Conservation (phyloP, 2,329 filamentous ascomycete genomes). For the Emergomyces orientalis region DNA sequence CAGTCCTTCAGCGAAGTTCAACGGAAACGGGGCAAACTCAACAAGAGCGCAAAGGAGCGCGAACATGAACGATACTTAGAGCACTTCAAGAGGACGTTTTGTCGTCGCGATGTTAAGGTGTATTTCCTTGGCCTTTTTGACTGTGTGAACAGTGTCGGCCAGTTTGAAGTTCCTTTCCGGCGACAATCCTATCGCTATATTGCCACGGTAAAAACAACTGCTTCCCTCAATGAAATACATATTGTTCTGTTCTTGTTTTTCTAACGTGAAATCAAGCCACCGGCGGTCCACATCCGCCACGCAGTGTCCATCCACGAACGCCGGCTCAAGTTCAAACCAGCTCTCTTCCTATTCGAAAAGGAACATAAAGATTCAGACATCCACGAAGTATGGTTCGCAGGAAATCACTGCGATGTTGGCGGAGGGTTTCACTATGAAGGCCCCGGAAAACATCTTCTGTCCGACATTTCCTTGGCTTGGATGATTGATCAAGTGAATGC, state of each 20-base stretch:
- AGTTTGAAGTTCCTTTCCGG: slow-evolving; percentile 29
- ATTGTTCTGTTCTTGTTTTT: background rate
- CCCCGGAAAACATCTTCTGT: slow-evolving; percentile 29
- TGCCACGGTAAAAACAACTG: slow-evolving; percentile 26
- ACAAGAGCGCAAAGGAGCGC: slow-evolving; percentile 15
- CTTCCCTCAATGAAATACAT: slow-evolving; percentile 22
- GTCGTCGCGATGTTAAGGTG: slow-evolving; percentile 38
- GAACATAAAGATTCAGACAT: slow-evolving; percentile 31
- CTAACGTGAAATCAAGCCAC: slow-evolving; percentile 22
- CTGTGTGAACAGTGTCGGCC: slow-evolving; percentile 43
- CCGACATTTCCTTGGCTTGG: slow-evolving; percentile 45
- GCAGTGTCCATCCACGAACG: slow-evolving; percentile 47
- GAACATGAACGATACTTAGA: slow-evolving; percentile 25
- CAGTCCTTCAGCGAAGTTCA: slow-evolving; percentile 25
- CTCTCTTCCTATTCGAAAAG: slow-evolving; percentile 31
- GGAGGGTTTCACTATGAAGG: slow-evolving; percentile 42
- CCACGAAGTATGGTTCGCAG: slow-evolving; percentile 49
- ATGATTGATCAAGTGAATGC: slow-evolving; percentile 42
- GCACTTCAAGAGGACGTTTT: slow-evolving; percentile 43
- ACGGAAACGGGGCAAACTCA: slow-evolving; percentile 24
- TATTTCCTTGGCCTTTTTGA: slow-evolving; percentile 51
- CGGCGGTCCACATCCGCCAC: slow-evolving; percentile 42
- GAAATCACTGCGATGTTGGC: slow-evolving; percentile 46
- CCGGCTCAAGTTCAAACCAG: slow-evolving; percentile 48
- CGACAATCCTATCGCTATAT: slow-evolving; percentile 30